A percentile compares a stretch with the other conserved stretches of the same genome.
These are phyloP conservation scores for Solanum acaule DNA, from an alignment of 257 asterid species.

Conservation along the genomic window DNA sequence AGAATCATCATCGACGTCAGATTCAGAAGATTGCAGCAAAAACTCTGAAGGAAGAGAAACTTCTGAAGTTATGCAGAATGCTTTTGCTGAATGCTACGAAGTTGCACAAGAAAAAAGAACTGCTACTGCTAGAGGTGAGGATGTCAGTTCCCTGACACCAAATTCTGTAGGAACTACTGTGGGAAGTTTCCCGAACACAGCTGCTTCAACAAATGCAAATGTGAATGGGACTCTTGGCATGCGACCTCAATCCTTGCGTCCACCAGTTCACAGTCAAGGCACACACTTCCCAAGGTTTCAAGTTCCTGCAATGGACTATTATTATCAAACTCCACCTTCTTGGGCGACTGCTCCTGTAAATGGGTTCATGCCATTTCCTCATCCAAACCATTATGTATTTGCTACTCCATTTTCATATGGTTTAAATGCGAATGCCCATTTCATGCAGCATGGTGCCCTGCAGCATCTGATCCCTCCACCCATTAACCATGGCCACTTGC, in stretches of 20 bases:
- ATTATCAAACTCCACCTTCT: slow-evolving; percentile 61
- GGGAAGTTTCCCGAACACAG: slow-evolving; percentile 22
- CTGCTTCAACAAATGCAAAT: slow-evolving; percentile 31
- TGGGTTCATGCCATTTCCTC: slow-evolving; percentile 58
- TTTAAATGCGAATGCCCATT: slow-evolving; percentile 45
- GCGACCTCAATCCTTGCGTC: slow-evolving; percentile 48
- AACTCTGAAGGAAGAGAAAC: slow-evolving; percentile 56
- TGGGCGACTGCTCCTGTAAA: slow-evolving; percentile 61
- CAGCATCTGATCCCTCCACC: slow-evolving; percentile 53
- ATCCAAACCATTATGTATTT: slow-evolving; percentile 56
- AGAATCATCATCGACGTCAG: slow-evolving; percentile 69
- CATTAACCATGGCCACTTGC: slow-evolving; percentile 39
- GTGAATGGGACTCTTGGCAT: slow-evolving; percentile 24
- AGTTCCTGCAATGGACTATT: slow-evolving; percentile 62
- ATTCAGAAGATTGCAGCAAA: slow-evolving; percentile 72
- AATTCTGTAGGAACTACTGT: slow-evolving; percentile 16
- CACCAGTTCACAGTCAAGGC: slow-evolving; percentile 51
- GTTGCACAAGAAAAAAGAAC: slow-evolving; percentile 15
- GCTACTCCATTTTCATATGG: slow-evolving; percentile 56
- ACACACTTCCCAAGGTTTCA: slow-evolving; percentile 59
- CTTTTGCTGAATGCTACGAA: slow-evolving; percentile 16
- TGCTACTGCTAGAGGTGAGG: slow-evolving; percentile 15
- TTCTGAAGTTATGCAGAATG: slow-evolving; percentile 29
- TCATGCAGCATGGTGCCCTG: slow-evolving; percentile 56
- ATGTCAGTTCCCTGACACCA: slow-evolving; percentile 15